Conservation (phyloP, 495 filamentous ascomycete species). For the Neurospora discreta region DNA sequence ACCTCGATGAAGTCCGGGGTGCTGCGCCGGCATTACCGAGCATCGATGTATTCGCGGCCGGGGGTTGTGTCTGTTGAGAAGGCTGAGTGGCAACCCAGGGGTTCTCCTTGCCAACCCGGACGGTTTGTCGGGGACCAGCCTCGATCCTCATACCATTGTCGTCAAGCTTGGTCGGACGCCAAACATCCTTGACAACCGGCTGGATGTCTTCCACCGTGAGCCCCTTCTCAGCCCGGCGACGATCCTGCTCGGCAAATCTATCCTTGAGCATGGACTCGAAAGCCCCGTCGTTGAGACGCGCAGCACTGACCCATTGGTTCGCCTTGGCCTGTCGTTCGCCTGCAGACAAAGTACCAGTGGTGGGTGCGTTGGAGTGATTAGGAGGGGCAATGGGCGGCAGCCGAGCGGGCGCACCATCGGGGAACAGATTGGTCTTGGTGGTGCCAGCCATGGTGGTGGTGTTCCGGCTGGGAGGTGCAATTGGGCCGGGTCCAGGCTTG, state of each 20-base stretch:
- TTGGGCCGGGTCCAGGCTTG: constrained; percentile 35
- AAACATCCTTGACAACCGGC: constrained; percentile 50
- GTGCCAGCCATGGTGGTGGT: background rate
- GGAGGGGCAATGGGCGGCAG: constrained; percentile 33
- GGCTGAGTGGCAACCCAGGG: constrained; percentile 11
- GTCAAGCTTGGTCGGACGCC: constrained; percentile 46
- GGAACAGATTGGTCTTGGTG: constrained; percentile 1
- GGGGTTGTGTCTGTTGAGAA: constrained; percentile 4
- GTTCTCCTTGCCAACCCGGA: constrained; percentile 15
- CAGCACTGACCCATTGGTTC: constrained; percentile 9
- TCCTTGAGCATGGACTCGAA: constrained; percentile 16
- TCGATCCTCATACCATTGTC: constrained; percentile 25
- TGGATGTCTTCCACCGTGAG: constrained; percentile 21
- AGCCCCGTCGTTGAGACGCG: constrained; percentile 14
- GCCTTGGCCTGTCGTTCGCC: constrained; percentile 6
- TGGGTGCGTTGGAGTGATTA: constrained; percentile 1
- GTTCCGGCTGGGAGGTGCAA: constrained; percentile 23
- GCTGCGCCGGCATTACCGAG: background rate
- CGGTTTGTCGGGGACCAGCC: constrained; percentile 12
- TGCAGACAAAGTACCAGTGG: background rate
- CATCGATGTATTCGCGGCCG: background rate
- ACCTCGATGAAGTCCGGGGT: constrained; percentile 28
- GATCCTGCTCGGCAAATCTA: constrained; percentile 17
- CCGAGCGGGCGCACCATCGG: constrained; percentile 11
- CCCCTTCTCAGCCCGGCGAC: constrained; percentile 19